Conservation (phyloP, 1,139 yeast genomes). For the Sugiyamaella neomexicana region DNA sequence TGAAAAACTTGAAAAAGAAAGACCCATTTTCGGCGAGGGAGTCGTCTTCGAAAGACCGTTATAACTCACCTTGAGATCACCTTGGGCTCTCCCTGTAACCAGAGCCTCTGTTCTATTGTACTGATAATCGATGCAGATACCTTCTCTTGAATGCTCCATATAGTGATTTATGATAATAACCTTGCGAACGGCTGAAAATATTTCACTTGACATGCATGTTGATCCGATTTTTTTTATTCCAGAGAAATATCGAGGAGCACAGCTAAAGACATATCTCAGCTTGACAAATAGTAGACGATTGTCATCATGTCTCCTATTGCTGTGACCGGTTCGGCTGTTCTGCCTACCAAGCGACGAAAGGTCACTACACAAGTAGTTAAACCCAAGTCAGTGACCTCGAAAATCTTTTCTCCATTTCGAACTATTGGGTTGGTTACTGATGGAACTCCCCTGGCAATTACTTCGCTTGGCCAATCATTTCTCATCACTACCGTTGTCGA, state of each 20-base stretch:
- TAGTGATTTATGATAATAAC: neutral
- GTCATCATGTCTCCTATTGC: slow-evolving; percentile 13
- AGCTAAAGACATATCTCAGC: too few relatives aligned
- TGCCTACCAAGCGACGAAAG: slow-evolving; percentile 6
- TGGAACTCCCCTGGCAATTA: slow-evolving; percentile 80
- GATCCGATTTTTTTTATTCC: slow-evolving; percentile 2
- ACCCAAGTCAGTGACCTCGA: slow-evolving; percentile 1
- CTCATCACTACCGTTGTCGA: slow-evolving; percentile 91
- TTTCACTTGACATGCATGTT: slow-evolving; percentile 1
- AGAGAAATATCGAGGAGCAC: neutral
- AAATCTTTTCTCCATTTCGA: slow-evolving; percentile 23
- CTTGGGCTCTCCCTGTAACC: too few relatives aligned
- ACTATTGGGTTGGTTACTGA: slow-evolving; percentile 52
- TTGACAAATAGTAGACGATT: neutral
- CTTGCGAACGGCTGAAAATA: slow-evolving; percentile 8
- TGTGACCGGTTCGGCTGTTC: neutral
- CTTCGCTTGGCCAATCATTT: slow-evolving; percentile 84
- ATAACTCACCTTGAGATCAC: too few relatives aligned
- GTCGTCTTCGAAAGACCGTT: too few relatives aligned
- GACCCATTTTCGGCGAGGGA: too few relatives aligned
- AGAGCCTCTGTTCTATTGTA: too few relatives aligned
- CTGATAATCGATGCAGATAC: neutral
- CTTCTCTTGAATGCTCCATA: neutral
- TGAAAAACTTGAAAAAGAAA: too few relatives aligned
- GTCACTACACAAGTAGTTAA: neutral